These are phyloP conservation scores for Fraxinus velutina DNA, from an alignment of 305 asterid genomes.

Conservation along the genomic window DNA sequence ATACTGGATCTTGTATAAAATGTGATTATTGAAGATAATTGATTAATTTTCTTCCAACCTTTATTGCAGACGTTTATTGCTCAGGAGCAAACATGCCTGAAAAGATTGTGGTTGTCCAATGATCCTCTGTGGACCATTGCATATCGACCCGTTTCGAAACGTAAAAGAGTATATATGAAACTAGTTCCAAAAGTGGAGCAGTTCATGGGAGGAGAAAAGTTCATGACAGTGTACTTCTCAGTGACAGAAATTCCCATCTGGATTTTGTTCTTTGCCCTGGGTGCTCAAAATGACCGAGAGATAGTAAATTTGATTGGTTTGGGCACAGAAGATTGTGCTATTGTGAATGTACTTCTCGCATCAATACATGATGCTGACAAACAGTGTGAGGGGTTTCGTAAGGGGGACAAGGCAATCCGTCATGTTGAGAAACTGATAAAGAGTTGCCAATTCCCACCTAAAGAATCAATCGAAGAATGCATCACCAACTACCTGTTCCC, in stretches of 20 bases:
- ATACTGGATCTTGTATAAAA: constrained; percentile 5
- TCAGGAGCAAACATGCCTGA: constrained; percentile 82
- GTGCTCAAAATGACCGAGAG: constrained; percentile 67
- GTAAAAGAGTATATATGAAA: constrained; percentile 63
- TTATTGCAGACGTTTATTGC: constrained; percentile 81
- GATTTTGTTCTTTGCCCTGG: constrained; percentile 82
- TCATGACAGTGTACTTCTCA: constrained; percentile 59
- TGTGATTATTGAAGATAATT: constrained; percentile 14
- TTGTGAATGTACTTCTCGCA: constrained; percentile 56
- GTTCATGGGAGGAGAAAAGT: constrained; percentile 52
- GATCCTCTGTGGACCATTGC: constrained; percentile 64
- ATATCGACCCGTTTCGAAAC: constrained; percentile 51
- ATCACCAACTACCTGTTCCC: constrained; percentile 63
- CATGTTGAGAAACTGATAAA: constrained; percentile 46
- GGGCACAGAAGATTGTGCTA: constrained; percentile 47
- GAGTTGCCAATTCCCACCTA: constrained; percentile 60
- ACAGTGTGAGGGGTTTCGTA: constrained; percentile 55
- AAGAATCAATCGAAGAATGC: constrained; percentile 71
- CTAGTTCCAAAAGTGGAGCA: constrained; percentile 56
- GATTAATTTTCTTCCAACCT: constrained; percentile 20
- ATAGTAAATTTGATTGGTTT: constrained; percentile 58
- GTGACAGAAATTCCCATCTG: constrained; percentile 75
- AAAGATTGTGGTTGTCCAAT: constrained; percentile 70
- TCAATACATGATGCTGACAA: constrained; percentile 79
- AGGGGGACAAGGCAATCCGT: constrained; percentile 41